A percentile compares a stretch with the other conserved stretches of the same genome.
Evolutionary conservation across 495 filamentous ascomycete species (phyloP).

Genomic region (Platismatia glauca): DNA sequence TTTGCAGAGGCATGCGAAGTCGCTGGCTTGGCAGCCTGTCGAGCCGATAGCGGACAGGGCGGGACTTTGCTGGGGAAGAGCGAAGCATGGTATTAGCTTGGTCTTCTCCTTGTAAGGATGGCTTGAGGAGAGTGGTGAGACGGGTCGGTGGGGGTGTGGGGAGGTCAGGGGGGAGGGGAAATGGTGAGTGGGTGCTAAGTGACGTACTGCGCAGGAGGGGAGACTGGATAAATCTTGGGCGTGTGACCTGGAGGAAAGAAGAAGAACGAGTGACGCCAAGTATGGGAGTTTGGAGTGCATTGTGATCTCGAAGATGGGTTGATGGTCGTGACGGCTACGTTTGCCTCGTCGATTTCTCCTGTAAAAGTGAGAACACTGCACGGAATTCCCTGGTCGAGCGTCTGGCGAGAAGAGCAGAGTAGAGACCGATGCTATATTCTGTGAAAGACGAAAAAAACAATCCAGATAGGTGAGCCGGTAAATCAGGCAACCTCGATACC

Average conservation of each 20-base stretch:
- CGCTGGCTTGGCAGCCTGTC: constrained; percentile 3
- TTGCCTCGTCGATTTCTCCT: background rate
- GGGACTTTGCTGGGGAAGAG: constrained; percentile 2
- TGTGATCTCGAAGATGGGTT: background rate
- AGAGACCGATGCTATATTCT: background rate
- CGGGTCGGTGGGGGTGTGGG: background rate
- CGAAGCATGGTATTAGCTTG: background rate
- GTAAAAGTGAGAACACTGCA: background rate
- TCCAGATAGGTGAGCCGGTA: background rate
- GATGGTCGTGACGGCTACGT: background rate
- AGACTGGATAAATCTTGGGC: background rate
- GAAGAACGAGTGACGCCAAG: background rate
- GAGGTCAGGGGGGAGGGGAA: background rate
- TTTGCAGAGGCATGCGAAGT: constrained; percentile 7
- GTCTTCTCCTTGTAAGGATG: background rate
- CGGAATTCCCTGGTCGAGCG: background rate
- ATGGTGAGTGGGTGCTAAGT: background rate
- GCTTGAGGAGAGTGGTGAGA: background rate
- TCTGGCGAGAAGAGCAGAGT: background rate
- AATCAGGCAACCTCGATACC: background rate
- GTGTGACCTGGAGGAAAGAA: background rate
- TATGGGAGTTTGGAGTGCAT: background rate
- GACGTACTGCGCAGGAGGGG: constrained; percentile 1
- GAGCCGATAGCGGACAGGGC: constrained; percentile 4
- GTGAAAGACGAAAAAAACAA: background rate